Evolutionary conservation across 2,329 filamentous ascomycete species (phyloP), one percentile per base, ranked within the genome.

Genomic region (Achaetomium macrosporum): DNA sequence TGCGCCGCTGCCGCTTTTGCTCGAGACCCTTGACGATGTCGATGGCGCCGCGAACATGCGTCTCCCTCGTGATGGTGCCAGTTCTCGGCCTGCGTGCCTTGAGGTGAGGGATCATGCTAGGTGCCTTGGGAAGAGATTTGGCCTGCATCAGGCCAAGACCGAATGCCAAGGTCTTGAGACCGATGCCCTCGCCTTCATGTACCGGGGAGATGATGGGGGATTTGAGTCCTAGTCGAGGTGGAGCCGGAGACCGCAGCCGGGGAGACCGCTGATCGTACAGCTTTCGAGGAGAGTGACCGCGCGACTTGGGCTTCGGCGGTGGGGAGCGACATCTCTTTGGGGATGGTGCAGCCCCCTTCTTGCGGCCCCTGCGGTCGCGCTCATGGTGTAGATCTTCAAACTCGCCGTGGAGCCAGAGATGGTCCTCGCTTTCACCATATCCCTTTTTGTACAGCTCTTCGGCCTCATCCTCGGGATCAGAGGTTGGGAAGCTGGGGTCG

Each of bases 1-100:
- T 90, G 62, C 93, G 87, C 59, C 93, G 85, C 73, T 93, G 88
- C 25, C 91, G 86, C 74, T 96, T 97, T 71, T 88, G 86, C 73
- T 99, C 93, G 1, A 99, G 80, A 9, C 93, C 93, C 69, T 96
- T 95, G 70, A 96, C 88, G 57, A 96, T 99, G 69, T 97, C 93
- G 61, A 99, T 95, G 35, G 93, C 91, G n/a, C 90, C 90, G 57
- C 93, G 87, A 10, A 89, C 81, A 58, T 93, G 90, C 40, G 82
- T 73, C 47, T 85, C 78, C 53, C 72, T 70, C 54, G 64, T 58
- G 61, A 64, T 51, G 47, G 64, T 58, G 61, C 66, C 58, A 58
- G 69, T 57, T 57, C 60, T 63, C 20, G 56, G 37, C 42, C 56
- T 64, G 47, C 65, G 65, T 9, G 44, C 69, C 63, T 76, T 71